Conservation (phyloP, 164 flowering plant genomes). For the Magnolia kwangsiensis region DNA sequence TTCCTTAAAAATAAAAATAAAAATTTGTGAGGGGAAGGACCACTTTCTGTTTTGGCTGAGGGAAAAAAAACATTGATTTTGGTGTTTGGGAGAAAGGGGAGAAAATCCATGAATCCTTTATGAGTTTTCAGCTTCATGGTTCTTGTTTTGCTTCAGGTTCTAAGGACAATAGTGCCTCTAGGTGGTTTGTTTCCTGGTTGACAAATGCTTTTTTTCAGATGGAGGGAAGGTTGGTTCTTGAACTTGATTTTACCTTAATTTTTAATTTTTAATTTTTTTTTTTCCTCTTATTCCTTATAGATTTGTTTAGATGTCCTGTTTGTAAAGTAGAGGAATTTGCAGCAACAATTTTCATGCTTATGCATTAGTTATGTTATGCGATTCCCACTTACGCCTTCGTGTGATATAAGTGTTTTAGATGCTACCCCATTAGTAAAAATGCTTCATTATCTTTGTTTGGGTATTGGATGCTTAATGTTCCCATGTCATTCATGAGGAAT, state of each 20-base stretch:
- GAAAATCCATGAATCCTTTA: not conserved
- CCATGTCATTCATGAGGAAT: not conserved
- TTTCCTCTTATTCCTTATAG: not conserved
- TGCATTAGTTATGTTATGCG: not conserved
- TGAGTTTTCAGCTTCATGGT: not conserved
- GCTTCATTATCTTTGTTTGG: not conserved
- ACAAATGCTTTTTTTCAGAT: not conserved
- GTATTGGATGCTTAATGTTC: not conserved
- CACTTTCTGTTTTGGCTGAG: too few species aligned
- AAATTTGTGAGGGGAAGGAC: too few species aligned
- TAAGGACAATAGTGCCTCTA: not conserved
- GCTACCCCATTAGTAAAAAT: not conserved
- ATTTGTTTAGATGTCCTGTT: not conserved
- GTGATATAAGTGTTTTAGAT: not conserved
- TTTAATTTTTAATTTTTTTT: not conserved
- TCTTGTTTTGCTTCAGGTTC: conserved; percentile 8
- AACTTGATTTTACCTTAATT: not conserved
- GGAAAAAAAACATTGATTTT: not conserved
- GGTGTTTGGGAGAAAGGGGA: not conserved
- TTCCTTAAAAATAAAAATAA: too few species aligned
- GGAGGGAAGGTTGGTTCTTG: conserved; percentile 4
- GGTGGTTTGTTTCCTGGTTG: not conserved
- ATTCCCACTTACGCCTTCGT: not conserved
- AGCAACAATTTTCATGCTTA: not conserved
- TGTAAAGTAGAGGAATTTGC: not conserved